Base-by-base conservation (phyloP, 2,329 filamentous ascomycete species). In the Xylariaceae sp. region DNA sequence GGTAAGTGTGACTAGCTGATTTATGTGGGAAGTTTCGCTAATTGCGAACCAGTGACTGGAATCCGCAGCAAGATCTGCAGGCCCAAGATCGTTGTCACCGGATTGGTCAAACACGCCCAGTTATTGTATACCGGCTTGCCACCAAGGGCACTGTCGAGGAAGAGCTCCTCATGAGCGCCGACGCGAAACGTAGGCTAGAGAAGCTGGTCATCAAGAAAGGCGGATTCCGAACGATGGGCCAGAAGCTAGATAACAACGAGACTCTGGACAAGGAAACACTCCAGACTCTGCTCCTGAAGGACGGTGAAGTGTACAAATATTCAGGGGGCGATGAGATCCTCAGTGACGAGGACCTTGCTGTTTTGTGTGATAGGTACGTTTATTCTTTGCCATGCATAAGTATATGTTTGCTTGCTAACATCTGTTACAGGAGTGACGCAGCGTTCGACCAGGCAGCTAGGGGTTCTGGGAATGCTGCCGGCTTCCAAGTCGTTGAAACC, bases 171-270 rank as follows among this genome's bases (percentile, higher is more conserved):
- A 84, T 92, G 66, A 92, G 90, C 32, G 95, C 95, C 0, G 92
- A 97, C 66, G 91, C 90, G 1, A 99, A 99, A 74, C 88, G 95
- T 0, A 84, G 93, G 1, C 81, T 99, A 0, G 95, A 99, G 71
- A 96, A 97, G 70, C 80, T 99, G 0, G 91, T 99, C 6, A 99
- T 99, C 67, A 90, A 93, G 59, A 98, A 98, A 71, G 93, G 93
- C 2, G 87, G 89, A 4, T 93, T 96, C 73, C 85, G 82, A 62
- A 87, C 83, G 10, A 85, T 92, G 75, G 80, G 78, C 0, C 81
- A 89, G 66, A 86, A 86, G 65, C 79, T 83, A 63, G 77, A 80
- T 51, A 67, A 75, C 48, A 77, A 69, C 50, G 84, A 80, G 56
- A 76, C 78, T 42, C 73, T 90, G 1, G 82, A 87, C 49, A 80